Percentiles rank a stretch among this genome's conserved stretches.
Evolutionary conservation across 768 basidiomycete genomes (phyloP).

Genomic region (Pleurotus eryngii): DNA sequence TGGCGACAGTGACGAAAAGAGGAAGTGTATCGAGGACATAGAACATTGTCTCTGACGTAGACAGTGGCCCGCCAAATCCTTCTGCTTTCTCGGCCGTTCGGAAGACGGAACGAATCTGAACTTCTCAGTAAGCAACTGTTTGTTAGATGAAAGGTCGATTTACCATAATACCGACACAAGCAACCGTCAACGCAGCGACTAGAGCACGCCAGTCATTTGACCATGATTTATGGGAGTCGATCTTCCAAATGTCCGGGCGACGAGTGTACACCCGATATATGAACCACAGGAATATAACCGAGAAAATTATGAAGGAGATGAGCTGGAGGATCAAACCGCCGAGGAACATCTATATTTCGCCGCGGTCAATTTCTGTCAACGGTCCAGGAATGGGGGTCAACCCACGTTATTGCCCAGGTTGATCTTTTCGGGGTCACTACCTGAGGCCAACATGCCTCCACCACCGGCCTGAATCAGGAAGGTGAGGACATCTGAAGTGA

Average conservation of each 20-base stretch:
- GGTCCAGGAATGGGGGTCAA: not conserved
- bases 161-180: constrained; percentile 25
- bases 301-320: constrained; percentile 39
- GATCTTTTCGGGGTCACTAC: not conserved
- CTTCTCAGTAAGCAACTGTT: too few species aligned
- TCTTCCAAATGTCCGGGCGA: constrained; percentile 29
- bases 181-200: constrained; percentile 35
- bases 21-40: constrained; percentile 58
- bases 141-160: too few species aligned
- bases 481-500: constrained; percentile 48
- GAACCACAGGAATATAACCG: constrained; percentile 21
- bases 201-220: constrained; percentile 49
- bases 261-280: constrained; percentile 34
- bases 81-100: constrained; percentile 43
- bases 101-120: constrained; percentile 52
- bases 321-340: constrained; percentile 45
- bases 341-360: constrained; percentile 34
- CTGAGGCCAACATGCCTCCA: constrained; percentile 29
- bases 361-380: too few species aligned
- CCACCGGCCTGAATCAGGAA: constrained; percentile 50
- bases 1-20: constrained; percentile 44
- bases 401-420: constrained; percentile 26
- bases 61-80: constrained; percentile 45
- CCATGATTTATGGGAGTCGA: constrained; percentile 29
- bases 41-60: constrained; percentile 50